phyloP scores from a whole-genome alignment of 345 rosid genomes.

The sweet orange (Citrus sinensis) region DNA sequence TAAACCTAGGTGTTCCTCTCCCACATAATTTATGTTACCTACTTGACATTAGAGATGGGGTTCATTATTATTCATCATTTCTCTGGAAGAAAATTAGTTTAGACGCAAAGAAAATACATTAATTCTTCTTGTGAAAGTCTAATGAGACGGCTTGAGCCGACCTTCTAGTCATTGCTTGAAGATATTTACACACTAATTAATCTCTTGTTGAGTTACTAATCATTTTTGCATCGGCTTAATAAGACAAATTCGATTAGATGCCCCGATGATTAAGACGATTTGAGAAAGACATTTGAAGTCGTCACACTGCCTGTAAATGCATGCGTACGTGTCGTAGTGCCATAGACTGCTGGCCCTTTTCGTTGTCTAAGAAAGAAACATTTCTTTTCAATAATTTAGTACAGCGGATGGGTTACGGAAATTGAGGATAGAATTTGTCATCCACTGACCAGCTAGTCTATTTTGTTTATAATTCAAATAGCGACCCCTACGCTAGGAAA shows the following conservation, averaged over 20 bases:
- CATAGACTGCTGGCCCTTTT: neutral
- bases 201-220: neutral
- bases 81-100: too few species aligned
- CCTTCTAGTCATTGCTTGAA: neutral
- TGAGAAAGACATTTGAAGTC: neutral
- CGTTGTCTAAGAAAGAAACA: neutral
- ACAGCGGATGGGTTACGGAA: neutral
- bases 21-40: too few species aligned
- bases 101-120: too few species aligned
- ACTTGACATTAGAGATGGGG: too few species aligned
- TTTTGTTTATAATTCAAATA: neutral
- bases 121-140: neutral
- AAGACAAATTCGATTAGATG: neutral
- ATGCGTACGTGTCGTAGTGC: slow-evolving; percentile 12
- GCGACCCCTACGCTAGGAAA: neutral
- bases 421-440: neutral
- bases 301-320: neutral
- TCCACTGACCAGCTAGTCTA: neutral
- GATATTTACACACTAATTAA: neutral
- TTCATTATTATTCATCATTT: too few species aligned
- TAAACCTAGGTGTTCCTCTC: too few species aligned
- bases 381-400: slow-evolving; percentile 2
- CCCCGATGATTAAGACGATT: neutral
- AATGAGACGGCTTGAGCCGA: neutral
- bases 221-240: neutral